phyloP scores from a whole-genome alignment of 768 basidiomycete species.

The Rhodotorula graminis region DNA sequence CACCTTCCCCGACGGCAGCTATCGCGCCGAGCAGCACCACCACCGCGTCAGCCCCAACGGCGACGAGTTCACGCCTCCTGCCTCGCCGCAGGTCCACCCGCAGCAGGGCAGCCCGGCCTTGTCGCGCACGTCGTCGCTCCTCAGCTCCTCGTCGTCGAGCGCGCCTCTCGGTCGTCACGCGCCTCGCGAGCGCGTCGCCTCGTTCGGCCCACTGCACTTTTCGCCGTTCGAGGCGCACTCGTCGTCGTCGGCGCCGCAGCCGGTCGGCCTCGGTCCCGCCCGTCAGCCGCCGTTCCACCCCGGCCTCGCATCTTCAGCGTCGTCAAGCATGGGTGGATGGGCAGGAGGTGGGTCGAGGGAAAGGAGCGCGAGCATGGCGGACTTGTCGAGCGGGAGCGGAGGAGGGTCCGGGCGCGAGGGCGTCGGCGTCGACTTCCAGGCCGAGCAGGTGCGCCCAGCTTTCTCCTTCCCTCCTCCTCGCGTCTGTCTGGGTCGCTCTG shows the following conservation, averaged over 20 bases:
- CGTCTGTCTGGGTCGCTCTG: too few species aligned
- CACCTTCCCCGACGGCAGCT: background rate
- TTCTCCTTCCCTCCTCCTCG: background rate
- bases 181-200: background rate
- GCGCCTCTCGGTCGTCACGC: too few species aligned
- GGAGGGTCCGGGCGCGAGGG: too few species aligned
- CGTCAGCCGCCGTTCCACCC: too few species aligned
- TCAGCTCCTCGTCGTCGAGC: background rate
- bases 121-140: background rate
- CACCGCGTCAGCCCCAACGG: background rate
- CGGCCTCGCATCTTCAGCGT: background rate
- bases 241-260: too few species aligned
- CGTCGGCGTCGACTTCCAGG: background rate
- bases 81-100: background rate
- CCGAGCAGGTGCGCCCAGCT: background rate
- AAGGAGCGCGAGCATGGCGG: background rate
- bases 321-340: background rate
- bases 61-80: conserved; percentile 11
- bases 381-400: background rate
- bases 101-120: background rate
- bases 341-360: background rate
- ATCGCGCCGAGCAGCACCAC: background rate
- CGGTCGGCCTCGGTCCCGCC: too few species aligned
- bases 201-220: background rate
- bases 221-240: background rate